Evolutionary conservation across 176 grass and related monocot species (phyloP).

Genomic region (Musa acuminata): DNA sequence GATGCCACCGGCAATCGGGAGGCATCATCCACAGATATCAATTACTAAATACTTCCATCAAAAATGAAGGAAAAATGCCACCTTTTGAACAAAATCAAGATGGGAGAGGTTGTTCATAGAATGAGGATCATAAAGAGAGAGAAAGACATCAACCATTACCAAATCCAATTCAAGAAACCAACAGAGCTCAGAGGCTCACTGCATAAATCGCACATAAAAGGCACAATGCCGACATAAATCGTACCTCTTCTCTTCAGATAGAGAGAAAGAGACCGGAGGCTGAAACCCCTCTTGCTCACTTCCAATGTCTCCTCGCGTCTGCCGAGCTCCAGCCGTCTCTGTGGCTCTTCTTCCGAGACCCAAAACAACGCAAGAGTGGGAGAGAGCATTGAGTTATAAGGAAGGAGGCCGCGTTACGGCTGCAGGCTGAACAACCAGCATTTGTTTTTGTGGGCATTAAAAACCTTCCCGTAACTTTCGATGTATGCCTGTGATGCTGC

Average conservation of each 20-base stretch:
- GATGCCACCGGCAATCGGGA: no score
- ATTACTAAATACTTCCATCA: no score
- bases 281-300: not conserved
- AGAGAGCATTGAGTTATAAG: not conserved
- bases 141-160: not conserved
- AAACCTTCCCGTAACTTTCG: not conserved
- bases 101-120: not conserved
- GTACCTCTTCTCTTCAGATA: not conserved
- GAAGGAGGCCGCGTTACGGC: not conserved
- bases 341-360: not conserved
- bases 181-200: not conserved
- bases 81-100: not conserved
- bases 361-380: not conserved
- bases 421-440: not conserved
- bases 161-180: not conserved
- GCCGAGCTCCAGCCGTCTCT: not conserved
- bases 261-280: not conserved
- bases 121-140: not conserved
- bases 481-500: not conserved
- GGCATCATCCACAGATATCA: no score
- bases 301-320: not conserved
- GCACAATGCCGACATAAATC: not conserved
- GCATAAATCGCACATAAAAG: not conserved
- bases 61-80: no score
- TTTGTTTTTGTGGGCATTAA: not conserved